These are phyloP conservation scores for Polygonum maritimum DNA, from an alignment of 148 eudicot genomes.

Conservation along the genomic window DNA sequence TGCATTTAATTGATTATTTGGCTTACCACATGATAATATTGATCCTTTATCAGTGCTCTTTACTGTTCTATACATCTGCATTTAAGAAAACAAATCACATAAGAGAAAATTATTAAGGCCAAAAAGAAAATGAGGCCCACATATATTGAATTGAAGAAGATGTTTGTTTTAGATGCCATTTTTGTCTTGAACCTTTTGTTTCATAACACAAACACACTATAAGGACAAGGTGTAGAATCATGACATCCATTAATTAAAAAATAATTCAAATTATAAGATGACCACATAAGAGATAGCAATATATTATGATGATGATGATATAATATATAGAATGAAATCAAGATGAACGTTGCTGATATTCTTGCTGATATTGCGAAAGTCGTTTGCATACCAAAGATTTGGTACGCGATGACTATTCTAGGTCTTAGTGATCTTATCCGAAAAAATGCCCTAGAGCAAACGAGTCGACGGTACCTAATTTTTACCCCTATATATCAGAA, in stretches of 20 bases:
- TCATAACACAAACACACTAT: background rate
- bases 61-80: constrained; percentile 99
- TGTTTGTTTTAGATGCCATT: background rate
- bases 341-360: too few species aligned
- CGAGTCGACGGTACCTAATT: too few species aligned
- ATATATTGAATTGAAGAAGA: constrained; percentile 1
- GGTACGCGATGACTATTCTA: too few species aligned
- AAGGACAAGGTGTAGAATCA: background rate
- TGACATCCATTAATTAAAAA: background rate
- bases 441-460: too few species aligned
- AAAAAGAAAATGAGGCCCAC: background rate
- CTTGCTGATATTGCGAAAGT: too few species aligned
- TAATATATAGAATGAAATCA: too few species aligned
- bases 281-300: background rate
- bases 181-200: background rate
- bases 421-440: too few species aligned
- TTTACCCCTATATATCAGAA: background rate
- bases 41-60: constrained; percentile 77
- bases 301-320: background rate
- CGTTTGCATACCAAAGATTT: too few species aligned
- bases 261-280: background rate
- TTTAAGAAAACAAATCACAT: constrained; percentile 11
- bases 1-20: background rate
- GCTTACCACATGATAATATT: constrained; percentile 17
- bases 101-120: constrained; percentile 10